Conservation (phyloP, 495 filamentous ascomycete genomes). For the Aspergillus diversus region DNA sequence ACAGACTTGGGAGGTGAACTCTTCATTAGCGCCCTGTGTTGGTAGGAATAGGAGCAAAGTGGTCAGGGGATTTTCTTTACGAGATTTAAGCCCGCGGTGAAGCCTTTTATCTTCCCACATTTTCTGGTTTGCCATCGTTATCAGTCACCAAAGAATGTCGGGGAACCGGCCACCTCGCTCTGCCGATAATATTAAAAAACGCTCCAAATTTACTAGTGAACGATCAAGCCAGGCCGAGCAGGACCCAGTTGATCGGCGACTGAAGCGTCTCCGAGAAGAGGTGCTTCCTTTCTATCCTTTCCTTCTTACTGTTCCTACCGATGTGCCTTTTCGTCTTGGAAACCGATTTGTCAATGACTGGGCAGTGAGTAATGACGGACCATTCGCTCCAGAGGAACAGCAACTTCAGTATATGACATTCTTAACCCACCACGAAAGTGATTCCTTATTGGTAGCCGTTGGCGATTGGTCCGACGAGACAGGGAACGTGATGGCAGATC, state of each 20-base stretch:
- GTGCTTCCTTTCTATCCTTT: constrained; percentile 54
- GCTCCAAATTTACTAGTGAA: constrained; percentile 28
- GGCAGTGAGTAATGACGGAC: constrained; percentile 52
- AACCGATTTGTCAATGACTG: constrained; percentile 49
- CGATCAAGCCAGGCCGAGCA: constrained; percentile 32
- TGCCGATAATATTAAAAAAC: constrained; percentile 32
- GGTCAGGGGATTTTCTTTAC: not conserved
- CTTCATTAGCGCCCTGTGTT: not conserved
- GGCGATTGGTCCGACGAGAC: constrained; percentile 58
- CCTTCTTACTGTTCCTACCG: constrained; percentile 50
- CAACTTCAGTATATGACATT: constrained; percentile 60
- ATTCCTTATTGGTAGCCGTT: constrained; percentile 50
- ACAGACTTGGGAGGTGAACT: not conserved
- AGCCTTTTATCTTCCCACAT: constrained; percentile 8
- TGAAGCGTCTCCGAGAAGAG: constrained; percentile 49
- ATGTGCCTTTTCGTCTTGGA: constrained; percentile 47
- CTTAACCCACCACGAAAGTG: constrained; percentile 49
- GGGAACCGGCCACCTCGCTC: constrained; percentile 44
- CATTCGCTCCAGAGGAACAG: constrained; percentile 52
- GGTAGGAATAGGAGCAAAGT: not conserved
- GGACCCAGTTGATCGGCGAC: constrained; percentile 41
- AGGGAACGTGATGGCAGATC: constrained; percentile 50
- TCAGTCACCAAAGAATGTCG: constrained; percentile 42
- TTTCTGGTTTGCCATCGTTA: constrained; percentile 2
- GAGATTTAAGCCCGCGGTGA: not conserved